Evolutionary conservation across 148 eudicot genomes (phyloP).

Genomic region (Amaranthus palmeri): DNA sequence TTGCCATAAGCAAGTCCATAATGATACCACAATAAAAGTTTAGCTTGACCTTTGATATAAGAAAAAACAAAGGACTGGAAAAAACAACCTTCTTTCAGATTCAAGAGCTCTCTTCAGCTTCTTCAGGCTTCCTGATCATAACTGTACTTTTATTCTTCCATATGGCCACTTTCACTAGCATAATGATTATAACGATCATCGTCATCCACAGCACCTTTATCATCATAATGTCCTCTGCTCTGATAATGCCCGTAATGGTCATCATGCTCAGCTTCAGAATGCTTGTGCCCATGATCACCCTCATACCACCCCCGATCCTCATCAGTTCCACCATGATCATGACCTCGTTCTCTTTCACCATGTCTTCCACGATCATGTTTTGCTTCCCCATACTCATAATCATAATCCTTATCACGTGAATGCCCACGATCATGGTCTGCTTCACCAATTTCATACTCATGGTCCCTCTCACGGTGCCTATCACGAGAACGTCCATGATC

Average conservation of each 20-base stretch:
- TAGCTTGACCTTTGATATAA: background rate
- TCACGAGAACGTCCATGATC: conserved; percentile 55
- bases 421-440: conserved; percentile 57
- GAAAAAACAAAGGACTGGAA: background rate
- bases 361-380: conserved; percentile 62
- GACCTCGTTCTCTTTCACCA: conserved; percentile 46
- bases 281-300: conserved; percentile 48
- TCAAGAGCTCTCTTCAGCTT: background rate
- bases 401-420: conserved; percentile 79
- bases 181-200: conserved; percentile 44
- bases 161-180: conserved; percentile 40
- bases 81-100: background rate
- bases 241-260: conserved; percentile 47
- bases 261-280: conserved; percentile 29
- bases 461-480: conserved; percentile 49
- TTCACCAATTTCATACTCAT: conserved; percentile 54
- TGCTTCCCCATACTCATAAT: conserved; percentile 51
- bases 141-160: conserved; percentile 50
- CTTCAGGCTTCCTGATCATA: conserved; percentile 31
- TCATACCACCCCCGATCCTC: conserved; percentile 58
- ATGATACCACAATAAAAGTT: too few species aligned
- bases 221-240: conserved; percentile 35
- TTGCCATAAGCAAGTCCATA: too few species aligned
- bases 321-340: conserved; percentile 46
- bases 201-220: conserved; percentile 35